Percentiles rank a stretch among this genome's conserved stretches.
Conservation (phyloP, 331 rosid species). For the Phaseolus coccineus region DNA sequence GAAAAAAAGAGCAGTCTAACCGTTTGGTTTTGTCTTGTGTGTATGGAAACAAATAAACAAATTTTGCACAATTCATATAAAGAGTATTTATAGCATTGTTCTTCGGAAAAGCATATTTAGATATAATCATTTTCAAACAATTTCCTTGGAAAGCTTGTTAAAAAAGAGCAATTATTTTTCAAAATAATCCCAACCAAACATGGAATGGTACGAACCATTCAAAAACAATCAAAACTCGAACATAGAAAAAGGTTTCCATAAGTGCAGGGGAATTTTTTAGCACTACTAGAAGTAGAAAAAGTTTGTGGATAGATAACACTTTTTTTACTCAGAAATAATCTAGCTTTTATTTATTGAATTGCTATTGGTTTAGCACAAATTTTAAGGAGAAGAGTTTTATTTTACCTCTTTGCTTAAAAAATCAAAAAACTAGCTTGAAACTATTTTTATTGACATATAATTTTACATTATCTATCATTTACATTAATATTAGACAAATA, state of each 20-base stretch:
- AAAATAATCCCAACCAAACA: neutral
- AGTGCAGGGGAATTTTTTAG: neutral
- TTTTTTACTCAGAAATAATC: neutral
- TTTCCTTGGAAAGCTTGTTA: neutral
- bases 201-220: neutral
- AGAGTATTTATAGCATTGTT: neutral
- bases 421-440: neutral
- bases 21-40: neutral
- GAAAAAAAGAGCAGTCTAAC: neutral
- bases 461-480: conserved; percentile 2
- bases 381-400: neutral
- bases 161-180: neutral
- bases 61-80: neutral
- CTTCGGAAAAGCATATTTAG: neutral
- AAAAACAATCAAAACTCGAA: neutral
- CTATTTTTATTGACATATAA: neutral
- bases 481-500: neutral
- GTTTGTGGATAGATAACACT: conserved; percentile 12
- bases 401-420: neutral
- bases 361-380: neutral
- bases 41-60: neutral
- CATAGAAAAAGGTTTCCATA: too few relatives aligned
- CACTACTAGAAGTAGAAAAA: neutral
- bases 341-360: neutral
- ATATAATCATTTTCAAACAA: neutral